Percentiles rank a stretch among this genome's conserved stretches.
These are phyloP conservation scores for Nakazawaea laoshanensis DNA, from an alignment of 805 yeast genomes.

Conservation along the genomic window DNA sequence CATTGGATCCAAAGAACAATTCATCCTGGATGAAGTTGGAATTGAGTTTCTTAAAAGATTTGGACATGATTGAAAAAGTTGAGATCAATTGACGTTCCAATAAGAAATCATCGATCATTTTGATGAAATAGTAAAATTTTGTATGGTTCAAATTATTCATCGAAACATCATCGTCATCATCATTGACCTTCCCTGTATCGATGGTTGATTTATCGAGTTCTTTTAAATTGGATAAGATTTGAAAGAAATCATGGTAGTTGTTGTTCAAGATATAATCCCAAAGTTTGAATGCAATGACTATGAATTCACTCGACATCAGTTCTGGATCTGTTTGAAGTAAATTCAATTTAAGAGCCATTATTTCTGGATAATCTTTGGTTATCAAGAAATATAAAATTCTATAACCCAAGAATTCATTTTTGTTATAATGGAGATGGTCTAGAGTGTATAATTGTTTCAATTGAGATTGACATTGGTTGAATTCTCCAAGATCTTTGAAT, in stretches of 20 bases:
- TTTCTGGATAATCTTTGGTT: constrained; percentile 57
- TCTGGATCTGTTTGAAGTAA: constrained; percentile 12
- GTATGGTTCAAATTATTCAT: constrained; percentile 13
- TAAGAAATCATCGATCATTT: constrained; percentile 39
- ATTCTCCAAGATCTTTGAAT: constrained; percentile 83
- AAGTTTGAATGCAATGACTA: constrained; percentile 25
- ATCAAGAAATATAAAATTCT: constrained; percentile 66
- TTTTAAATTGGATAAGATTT: constrained; percentile 27
- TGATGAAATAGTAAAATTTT: constrained; percentile 17
- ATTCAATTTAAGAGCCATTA: constrained; percentile 30
- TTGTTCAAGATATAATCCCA: constrained; percentile 24
- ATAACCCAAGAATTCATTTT: constrained; percentile 64
- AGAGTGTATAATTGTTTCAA: constrained; percentile 51
- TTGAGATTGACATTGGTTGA: constrained; percentile 89
- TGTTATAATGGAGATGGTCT: constrained; percentile 21
- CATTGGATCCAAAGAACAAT: constrained; percentile 26
- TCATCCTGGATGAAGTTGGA: constrained; percentile 27
- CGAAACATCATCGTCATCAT: constrained; percentile 15
- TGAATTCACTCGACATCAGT: constrained; percentile 15
- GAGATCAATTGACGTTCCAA: constrained; percentile 49
- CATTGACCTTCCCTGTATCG: constrained; percentile 16
- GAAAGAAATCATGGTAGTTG: constrained; percentile 49
- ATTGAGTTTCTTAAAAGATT: constrained; percentile 42
- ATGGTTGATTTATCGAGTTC: constrained; percentile 22
- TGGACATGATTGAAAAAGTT: constrained; percentile 47